These are phyloP conservation scores for Gossypium herbaceum DNA, from an alignment of 345 rosid genomes.

Conservation along the genomic window DNA sequence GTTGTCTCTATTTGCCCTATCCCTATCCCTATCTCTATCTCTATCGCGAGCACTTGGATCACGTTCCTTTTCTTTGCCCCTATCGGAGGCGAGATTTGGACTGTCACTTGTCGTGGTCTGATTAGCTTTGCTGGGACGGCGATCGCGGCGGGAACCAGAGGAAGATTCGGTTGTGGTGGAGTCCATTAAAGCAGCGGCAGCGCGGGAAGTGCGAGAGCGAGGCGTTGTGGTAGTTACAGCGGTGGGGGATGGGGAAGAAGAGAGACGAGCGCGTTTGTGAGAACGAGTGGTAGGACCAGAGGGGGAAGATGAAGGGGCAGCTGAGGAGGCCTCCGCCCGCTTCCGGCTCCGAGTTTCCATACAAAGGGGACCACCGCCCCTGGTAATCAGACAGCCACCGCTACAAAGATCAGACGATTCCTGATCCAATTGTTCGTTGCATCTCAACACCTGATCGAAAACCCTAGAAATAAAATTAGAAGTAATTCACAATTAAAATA, in stretches of 20 bases:
- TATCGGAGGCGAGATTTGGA: constrained; percentile 44
- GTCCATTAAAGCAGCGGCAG: constrained; percentile 60
- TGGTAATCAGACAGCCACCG: constrained; percentile 29
- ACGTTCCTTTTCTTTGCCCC: constrained; percentile 95
- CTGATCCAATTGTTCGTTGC: constrained; percentile 45
- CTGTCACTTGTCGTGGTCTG: constrained; percentile 26
- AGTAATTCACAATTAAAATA: not conserved
- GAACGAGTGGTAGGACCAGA: constrained; percentile 80
- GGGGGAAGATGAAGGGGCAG: constrained; percentile 70
- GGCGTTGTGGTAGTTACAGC: constrained; percentile 24
- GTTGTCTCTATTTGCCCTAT: constrained; percentile 19
- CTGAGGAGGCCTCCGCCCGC: constrained; percentile 99
- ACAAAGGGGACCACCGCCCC: constrained; percentile 68
- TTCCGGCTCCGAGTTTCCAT: constrained; percentile 99
- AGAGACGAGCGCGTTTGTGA: constrained; percentile 66
- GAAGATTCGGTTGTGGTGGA: constrained; percentile 62
- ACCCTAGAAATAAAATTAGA: constrained; percentile 9
- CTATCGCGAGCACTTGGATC: constrained; percentile 57
- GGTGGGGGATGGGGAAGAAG: constrained; percentile 35
- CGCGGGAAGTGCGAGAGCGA: constrained; percentile 46
- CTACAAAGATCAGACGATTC: constrained; percentile 42
- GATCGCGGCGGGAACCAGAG: constrained; percentile 72
- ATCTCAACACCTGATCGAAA: constrained; percentile 33
- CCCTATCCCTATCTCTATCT: constrained; percentile 15
- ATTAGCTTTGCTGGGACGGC: constrained; percentile 34